Evolutionary conservation across 2,329 filamentous ascomycete species (phyloP).

Genomic region (Cytospora paraplurivora): DNA sequence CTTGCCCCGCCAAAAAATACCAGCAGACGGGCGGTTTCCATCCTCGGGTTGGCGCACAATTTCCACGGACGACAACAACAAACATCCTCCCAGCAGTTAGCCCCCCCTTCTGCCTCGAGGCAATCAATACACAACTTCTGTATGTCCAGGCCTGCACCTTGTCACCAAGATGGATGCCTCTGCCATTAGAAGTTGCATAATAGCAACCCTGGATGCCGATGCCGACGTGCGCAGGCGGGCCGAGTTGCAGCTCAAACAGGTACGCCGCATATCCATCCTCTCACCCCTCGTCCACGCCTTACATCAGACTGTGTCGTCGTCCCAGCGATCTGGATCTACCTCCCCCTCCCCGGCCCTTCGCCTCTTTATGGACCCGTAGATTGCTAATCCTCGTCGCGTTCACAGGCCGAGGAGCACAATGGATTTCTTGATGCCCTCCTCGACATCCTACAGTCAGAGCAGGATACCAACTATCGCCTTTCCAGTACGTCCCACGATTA

Average conservation of each 20-base stretch:
- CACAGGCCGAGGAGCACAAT: constrained; percentile 82
- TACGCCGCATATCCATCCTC: constrained; percentile 50
- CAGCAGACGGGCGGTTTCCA: constrained; percentile 14
- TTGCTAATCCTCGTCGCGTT: constrained; percentile 31
- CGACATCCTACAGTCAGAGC: constrained; percentile 86
- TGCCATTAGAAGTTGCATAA: constrained; percentile 74
- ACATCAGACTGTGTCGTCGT: constrained; percentile 5
- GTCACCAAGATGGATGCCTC: constrained; percentile 67
- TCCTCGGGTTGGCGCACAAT: constrained; percentile 9
- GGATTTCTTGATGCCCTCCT: constrained; percentile 90
- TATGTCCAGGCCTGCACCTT: constrained; percentile 27
- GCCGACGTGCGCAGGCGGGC: constrained; percentile 74
- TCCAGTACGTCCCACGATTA: constrained; percentile 68
- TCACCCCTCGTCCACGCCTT: background rate
- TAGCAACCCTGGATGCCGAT: constrained; percentile 73
- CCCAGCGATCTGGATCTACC: constrained; percentile 16
- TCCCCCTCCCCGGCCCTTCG: constrained; percentile 1
- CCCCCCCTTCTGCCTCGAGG: constrained; percentile 18
- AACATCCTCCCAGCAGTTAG: background rate
- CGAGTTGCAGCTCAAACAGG: constrained; percentile 80
- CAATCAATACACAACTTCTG: constrained; percentile 20
- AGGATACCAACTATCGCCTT: constrained; percentile 80
- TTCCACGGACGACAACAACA: constrained; percentile 12
- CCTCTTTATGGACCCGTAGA: constrained; percentile 12
- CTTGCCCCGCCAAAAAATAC: constrained; percentile 4